Base-by-base conservation (phyloP, 805 yeast genomes). In the Teunomyces atbi region DNA sequence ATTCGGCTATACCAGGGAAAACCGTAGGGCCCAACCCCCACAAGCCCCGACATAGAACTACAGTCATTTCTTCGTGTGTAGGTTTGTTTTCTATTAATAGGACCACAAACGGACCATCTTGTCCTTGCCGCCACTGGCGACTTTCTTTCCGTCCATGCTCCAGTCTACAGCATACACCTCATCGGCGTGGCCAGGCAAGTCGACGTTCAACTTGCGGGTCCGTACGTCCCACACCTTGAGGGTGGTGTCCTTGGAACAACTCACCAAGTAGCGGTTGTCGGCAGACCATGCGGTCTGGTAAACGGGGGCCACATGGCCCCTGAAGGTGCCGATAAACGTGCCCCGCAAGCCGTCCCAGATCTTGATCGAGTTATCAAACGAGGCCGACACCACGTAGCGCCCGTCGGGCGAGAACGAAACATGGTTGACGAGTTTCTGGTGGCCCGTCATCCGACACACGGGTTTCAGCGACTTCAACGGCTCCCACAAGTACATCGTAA, bases 221-320 rank as follows among this genome's bases (percentile, higher is more conserved):
- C 87, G 80, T 18, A 92, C 83, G 61, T 92, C 97, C 98, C 98
- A 92, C 2, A 92, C 96, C 65, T 92, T 92, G 60, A 92, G 76
- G 1, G 98, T 92, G 1, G 98, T 91, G 65, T 92, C 98, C 62
- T 92, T 92, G 11, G 97, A 90, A 65, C 96, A 87, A 60, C 96
- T 86, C 7, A 90, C 99, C 46, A 94, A 71, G 30, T 92, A 71
- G 56, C 99, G 75, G 65, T 92, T 87, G 61, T 94, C 99, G 1
- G 96, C 84, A 3, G 97, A 89, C 99, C 99, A 94, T 0, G 98
- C 89, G 4, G 96, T 89, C 68, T 92, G 97, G 65, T 94, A 94
- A 0, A 94, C 99, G 2, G 98, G 89, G 0, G 97, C 97, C 48
- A 94, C 99, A 64, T 94, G 99, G 1, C 99, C 99, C 53, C 99